These are phyloP conservation scores for Passalora sequoiae DNA, from an alignment of 2,329 filamentous ascomycete species.

Conservation along the genomic window DNA sequence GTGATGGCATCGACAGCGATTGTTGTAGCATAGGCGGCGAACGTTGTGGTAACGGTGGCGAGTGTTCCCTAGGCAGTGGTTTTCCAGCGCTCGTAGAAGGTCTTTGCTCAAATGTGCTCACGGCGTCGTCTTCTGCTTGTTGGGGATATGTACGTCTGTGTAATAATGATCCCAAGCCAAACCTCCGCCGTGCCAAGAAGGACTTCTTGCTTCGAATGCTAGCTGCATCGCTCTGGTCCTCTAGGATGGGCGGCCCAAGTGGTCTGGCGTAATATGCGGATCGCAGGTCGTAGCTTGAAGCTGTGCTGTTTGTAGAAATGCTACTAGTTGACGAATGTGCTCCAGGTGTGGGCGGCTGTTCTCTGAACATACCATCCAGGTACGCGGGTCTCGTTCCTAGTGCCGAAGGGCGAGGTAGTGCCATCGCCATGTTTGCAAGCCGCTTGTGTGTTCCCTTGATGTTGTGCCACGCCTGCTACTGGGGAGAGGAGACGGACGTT, in stretches of 20 bases:
- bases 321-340: constrained; percentile 29
- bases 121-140: constrained; percentile 19
- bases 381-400: constrained; percentile 27
- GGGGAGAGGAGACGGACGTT: neutral
- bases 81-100: constrained; percentile 6
- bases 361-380: constrained; percentile 30
- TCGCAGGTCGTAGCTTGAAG: constrained; percentile 21
- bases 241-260: constrained; percentile 27
- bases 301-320: constrained; percentile 23
- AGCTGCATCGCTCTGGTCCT: constrained; percentile 18
- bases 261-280: constrained; percentile 19
- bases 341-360: constrained; percentile 19
- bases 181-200: constrained; percentile 18
- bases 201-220: constrained; percentile 24
- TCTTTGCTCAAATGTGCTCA: neutral
- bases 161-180: constrained; percentile 22
- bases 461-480: neutral
- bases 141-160: constrained; percentile 25
- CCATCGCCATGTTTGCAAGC: constrained; percentile 24
- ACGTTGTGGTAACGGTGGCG: constrained; percentile 2
- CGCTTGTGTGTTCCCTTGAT: neutral
- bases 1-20: no score
- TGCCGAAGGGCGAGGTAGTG: constrained; percentile 22
- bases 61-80: constrained; percentile 6
- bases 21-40: no score